phyloP scores from a whole-genome alignment of 2,329 filamentous ascomycete species.

The Penicillium fuscoglaucum region DNA sequence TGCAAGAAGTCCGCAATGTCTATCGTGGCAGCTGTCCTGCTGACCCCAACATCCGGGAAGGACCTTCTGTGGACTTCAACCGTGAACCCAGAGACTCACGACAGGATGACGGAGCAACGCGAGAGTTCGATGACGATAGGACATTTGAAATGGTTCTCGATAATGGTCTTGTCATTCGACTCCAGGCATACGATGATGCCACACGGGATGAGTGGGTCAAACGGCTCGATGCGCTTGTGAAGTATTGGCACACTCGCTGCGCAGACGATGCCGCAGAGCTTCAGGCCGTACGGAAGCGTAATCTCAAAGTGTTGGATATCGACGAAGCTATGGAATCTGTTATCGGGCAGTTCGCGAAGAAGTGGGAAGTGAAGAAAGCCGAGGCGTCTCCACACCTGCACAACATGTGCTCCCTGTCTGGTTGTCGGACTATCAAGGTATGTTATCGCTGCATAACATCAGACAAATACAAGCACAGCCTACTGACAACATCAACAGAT shows the following conservation, averaged over 20 bases:
- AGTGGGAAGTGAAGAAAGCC: conserved; percentile 67
- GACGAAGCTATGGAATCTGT: conserved; percentile 66
- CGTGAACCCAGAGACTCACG: conserved; percentile 48
- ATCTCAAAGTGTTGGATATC: conserved; percentile 61
- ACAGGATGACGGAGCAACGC: conserved; percentile 55
- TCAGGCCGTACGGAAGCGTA: conserved; percentile 58
- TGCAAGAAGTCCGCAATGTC: conserved; percentile 59
- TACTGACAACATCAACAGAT: conserved; percentile 41
- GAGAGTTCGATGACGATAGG: conserved; percentile 56
- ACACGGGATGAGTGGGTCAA: conserved; percentile 64
- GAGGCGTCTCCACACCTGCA: conserved; percentile 65
- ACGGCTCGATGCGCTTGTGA: conserved; percentile 56
- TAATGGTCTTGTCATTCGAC: conserved; percentile 61
- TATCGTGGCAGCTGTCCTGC: conserved; percentile 52
- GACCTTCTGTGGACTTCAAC: conserved; percentile 58
- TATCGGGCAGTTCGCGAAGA: conserved; percentile 65
- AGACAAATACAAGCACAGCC: background rate
- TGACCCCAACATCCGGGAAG: conserved; percentile 54
- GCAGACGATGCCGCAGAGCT: conserved; percentile 58
- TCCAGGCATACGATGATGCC: conserved; percentile 59
- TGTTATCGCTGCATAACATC: background rate
- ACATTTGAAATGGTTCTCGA: conserved; percentile 63
- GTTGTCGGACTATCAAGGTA: conserved; percentile 60
- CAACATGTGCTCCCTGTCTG: conserved; percentile 66
- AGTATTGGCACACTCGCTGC: conserved; percentile 62